Conservation (phyloP, 345 rosid genomes). For the Eutrema japonicum region DNA sequence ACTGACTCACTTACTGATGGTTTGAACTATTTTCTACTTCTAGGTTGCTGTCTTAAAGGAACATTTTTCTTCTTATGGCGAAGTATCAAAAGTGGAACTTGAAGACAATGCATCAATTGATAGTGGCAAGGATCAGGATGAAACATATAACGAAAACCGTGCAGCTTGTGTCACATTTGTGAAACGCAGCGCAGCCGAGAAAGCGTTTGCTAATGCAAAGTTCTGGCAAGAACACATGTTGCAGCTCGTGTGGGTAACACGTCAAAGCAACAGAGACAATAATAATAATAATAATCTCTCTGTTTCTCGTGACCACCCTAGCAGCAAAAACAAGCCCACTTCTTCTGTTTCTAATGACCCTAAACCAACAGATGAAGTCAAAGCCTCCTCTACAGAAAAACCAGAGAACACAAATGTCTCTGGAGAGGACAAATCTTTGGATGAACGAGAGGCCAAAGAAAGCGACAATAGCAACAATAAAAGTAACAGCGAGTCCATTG, state of each 20-base stretch:
- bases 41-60: constrained; percentile 74
- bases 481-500: constrained; percentile 31
- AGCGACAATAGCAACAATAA: constrained; percentile 17
- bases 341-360: constrained; percentile 34
- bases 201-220: constrained; percentile 77
- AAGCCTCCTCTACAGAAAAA: constrained; percentile 42
- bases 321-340: constrained; percentile 44
- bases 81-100: constrained; percentile 67
- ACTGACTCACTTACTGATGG: background rate
- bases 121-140: constrained; percentile 44
- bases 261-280: constrained; percentile 42
- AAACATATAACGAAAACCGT: constrained; percentile 45
- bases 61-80: constrained; percentile 76
- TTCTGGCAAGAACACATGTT: constrained; percentile 76
- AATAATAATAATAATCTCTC: constrained; percentile 27
- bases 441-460: constrained; percentile 47
- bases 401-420: constrained; percentile 42
- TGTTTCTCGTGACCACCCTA: constrained; percentile 42
- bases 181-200: constrained; percentile 75
- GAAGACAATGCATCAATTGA: constrained; percentile 57
- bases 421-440: constrained; percentile 48
- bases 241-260: constrained; percentile 69
- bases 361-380: constrained; percentile 36
- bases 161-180: constrained; percentile 61
- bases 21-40: constrained; percentile 33